These are phyloP conservation scores for Galerina marginata DNA, from an alignment of 768 basidiomycete genomes.

Conservation along the genomic window DNA sequence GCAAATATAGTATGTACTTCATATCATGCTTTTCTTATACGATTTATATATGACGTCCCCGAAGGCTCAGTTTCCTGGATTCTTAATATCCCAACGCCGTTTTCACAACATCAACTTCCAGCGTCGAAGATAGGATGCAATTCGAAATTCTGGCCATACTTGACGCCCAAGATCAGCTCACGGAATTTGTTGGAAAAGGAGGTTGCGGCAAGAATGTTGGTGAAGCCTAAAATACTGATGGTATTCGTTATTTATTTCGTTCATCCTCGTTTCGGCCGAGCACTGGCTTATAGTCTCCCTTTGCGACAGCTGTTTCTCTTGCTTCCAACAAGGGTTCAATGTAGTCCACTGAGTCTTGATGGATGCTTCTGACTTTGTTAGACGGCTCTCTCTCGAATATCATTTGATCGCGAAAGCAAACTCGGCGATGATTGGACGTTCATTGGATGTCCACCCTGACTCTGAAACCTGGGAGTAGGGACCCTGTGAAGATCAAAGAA, in stretches of 20 bases:
- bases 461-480: too few relatives aligned
- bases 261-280: not conserved
- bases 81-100: conserved; percentile 62
- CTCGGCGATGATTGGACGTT: too few relatives aligned
- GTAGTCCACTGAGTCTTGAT: too few relatives aligned
- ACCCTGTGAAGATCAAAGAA: too few relatives aligned
- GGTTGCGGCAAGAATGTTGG: too few relatives aligned
- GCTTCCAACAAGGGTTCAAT: conserved; percentile 3
- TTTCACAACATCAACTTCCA: not conserved
- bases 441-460: too few relatives aligned
- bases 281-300: not conserved
- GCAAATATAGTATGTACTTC: conserved; percentile 55
- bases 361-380: too few relatives aligned
- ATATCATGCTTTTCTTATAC: too few relatives aligned
- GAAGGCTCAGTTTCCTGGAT: conserved; percentile 54
- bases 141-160: conserved; percentile 46
- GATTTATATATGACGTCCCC: conserved; percentile 70
- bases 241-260: not conserved
- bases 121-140: conserved; percentile 17
- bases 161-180: conserved; percentile 57
- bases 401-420: too few relatives aligned
- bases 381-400: too few relatives aligned
- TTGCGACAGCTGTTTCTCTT: conserved; percentile 9
- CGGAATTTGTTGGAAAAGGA: too few relatives aligned
- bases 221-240: too few relatives aligned